These are phyloP conservation scores for Nelumbo lutea DNA, from an alignment of 164 flowering plant species.

Conservation along the genomic window DNA sequence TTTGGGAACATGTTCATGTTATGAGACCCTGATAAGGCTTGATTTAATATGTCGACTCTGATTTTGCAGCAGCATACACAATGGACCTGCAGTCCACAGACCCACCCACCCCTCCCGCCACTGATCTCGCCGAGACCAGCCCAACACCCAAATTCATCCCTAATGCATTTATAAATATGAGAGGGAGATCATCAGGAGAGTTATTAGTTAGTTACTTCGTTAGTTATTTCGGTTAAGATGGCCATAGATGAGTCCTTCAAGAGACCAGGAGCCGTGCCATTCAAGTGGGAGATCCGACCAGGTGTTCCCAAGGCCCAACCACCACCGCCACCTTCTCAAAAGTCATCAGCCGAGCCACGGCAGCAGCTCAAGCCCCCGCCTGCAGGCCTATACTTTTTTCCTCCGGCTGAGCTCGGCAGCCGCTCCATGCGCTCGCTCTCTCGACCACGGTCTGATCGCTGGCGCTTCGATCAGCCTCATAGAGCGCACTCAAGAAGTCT, in stretches of 20 bases:
- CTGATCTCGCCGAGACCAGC: conserved; percentile 19
- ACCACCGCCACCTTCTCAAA: background rate
- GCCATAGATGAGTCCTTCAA: conserved; percentile 48
- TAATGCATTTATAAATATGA: conserved; percentile 2
- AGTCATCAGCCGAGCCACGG: conserved; percentile 10
- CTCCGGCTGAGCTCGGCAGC: conserved; percentile 24
- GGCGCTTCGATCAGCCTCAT: conserved; percentile 14
- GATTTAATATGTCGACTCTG: too few relatives aligned
- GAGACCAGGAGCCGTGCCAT: conserved; percentile 63
- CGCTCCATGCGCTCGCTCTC: conserved; percentile 30
- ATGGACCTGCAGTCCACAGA: too few relatives aligned
- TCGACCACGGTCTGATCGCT: conserved; percentile 29
- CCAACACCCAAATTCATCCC: background rate
- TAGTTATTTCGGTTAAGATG: conserved; percentile 15
- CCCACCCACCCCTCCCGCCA: conserved; percentile 10
- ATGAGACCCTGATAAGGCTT: too few relatives aligned
- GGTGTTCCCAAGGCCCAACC: conserved; percentile 50
- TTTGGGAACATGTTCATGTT: too few relatives aligned
- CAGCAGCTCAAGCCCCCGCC: conserved; percentile 45
- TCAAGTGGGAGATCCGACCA: conserved; percentile 79
- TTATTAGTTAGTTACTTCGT: background rate
- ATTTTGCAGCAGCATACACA: too few relatives aligned
- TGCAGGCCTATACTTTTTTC: conserved; percentile 19
- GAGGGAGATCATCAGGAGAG: conserved; percentile 7
- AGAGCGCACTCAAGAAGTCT: conserved; percentile 7